These are phyloP conservation scores for Zymoseptoria crescenta DNA, from an alignment of 2,329 filamentous ascomycete genomes.

Conservation along the genomic window DNA sequence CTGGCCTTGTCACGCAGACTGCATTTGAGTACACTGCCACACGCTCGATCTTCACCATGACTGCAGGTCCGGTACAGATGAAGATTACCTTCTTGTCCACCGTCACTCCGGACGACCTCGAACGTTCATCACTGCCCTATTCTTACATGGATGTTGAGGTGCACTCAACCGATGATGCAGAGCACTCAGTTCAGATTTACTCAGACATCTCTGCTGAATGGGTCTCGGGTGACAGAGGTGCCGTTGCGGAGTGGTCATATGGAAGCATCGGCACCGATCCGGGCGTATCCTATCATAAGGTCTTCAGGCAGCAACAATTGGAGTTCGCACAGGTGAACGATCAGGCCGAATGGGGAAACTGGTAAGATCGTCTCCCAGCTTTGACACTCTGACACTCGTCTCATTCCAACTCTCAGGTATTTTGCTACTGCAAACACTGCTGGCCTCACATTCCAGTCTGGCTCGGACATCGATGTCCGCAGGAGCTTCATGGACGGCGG, in stretches of 20 bases:
- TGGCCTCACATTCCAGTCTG: slow-evolving; percentile 42
- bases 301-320: slow-evolving; percentile 25
- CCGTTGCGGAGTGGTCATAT: slow-evolving; percentile 55
- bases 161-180: slow-evolving; percentile 51
- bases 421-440: slow-evolving; percentile 40
- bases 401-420: slow-evolving; percentile 26
- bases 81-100: slow-evolving; percentile 63
- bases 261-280: slow-evolving; percentile 15
- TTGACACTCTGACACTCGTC: neutral
- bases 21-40: slow-evolving; percentile 64
- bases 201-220: slow-evolving; percentile 67
- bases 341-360: slow-evolving; percentile 46
- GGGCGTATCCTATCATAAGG: slow-evolving; percentile 22
- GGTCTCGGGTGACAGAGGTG: slow-evolving; percentile 52
- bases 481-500: slow-evolving; percentile 38
- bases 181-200: slow-evolving; percentile 62
- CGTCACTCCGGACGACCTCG: slow-evolving; percentile 58
- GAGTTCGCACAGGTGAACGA: slow-evolving; percentile 41
- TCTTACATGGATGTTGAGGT: slow-evolving; percentile 62
- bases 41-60: slow-evolving; percentile 59
- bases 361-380: slow-evolving; percentile 19
- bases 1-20: slow-evolving; percentile 49
- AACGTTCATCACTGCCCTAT: slow-evolving; percentile 60
- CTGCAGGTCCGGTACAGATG: slow-evolving; percentile 51
- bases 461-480: slow-evolving; percentile 40